Percentiles rank a stretch among this genome's conserved stretches.
Evolutionary conservation across 1,284 basidiomycete species (phyloP).

Genomic region (Phaffia rhodozyma): DNA sequence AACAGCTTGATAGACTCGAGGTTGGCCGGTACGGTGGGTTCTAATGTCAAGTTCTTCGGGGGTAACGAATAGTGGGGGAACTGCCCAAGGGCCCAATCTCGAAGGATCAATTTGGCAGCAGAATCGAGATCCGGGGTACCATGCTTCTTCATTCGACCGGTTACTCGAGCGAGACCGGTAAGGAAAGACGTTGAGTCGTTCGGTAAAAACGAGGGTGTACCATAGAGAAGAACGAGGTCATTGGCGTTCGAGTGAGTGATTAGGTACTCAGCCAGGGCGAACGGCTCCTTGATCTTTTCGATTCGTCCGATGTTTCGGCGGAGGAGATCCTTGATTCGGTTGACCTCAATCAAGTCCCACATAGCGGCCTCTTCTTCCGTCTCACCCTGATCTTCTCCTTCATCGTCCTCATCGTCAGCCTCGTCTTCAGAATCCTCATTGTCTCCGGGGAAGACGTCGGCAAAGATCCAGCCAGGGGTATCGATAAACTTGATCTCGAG

Average conservation of each 20-base stretch:
- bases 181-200: constrained; percentile 67
- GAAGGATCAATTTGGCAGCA: constrained; percentile 69
- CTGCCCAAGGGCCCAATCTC: constrained; percentile 77
- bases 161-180: constrained; percentile 64
- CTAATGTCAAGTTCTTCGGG: constrained; percentile 33
- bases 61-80: constrained; percentile 67
- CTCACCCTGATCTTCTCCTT: constrained; percentile 26
- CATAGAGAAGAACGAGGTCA: constrained; percentile 81
- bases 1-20: constrained; percentile 20
- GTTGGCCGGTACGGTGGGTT: constrained; percentile 18
- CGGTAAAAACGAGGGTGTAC: constrained; percentile 66
- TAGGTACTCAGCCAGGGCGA: constrained; percentile 57
- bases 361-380: constrained; percentile 39
- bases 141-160: constrained; percentile 70
- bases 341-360: constrained; percentile 37
- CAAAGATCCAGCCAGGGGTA: constrained; percentile 67
- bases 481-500: constrained; percentile 55
- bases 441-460: constrained; percentile 28
- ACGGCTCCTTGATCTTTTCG: constrained; percentile 75
- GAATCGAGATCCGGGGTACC: constrained; percentile 66
- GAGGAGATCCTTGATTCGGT: constrained; percentile 56
- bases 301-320: constrained; percentile 72
- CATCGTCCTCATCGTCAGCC: constrained; percentile 38
- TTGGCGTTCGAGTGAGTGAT: constrained; percentile 59
- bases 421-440: constrained; percentile 30